These are phyloP conservation scores for Truncatella angustata DNA, from an alignment of 2,329 filamentous ascomycete genomes.

Conservation along the genomic window DNA sequence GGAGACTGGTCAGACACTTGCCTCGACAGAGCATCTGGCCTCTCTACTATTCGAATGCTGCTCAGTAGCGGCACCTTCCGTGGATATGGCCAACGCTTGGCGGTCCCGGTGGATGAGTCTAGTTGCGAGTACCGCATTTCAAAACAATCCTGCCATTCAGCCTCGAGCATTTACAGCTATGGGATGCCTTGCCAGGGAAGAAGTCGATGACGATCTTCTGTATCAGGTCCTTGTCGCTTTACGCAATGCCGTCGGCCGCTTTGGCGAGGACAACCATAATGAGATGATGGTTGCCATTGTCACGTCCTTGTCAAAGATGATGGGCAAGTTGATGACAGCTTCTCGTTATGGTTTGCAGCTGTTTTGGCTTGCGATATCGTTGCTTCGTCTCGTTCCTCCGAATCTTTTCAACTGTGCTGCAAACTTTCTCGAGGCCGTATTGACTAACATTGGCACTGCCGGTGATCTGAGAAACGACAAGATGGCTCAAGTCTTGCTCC, in stretches of 20 bases:
- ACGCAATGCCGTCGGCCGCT: slow-evolving; percentile 62
- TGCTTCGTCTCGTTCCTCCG: slow-evolving; percentile 62
- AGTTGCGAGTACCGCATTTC: slow-evolving; percentile 70
- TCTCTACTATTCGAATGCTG: slow-evolving; percentile 63
- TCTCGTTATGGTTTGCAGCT: slow-evolving; percentile 68
- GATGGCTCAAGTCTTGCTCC: slow-evolving; percentile 59
- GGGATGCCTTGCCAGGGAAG: slow-evolving; percentile 68
- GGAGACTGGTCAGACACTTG: slow-evolving; percentile 49
- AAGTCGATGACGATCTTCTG: slow-evolving; percentile 69
- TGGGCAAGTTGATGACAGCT: slow-evolving; percentile 63
- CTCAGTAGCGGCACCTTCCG: slow-evolving; percentile 59
- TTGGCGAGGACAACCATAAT: slow-evolving; percentile 61
- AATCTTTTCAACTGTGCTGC: slow-evolving; percentile 65
- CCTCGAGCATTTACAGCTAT: slow-evolving; percentile 69
- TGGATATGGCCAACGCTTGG: slow-evolving; percentile 67
- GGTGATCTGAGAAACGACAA: slow-evolving; percentile 58
- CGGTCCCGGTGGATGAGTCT: slow-evolving; percentile 72
- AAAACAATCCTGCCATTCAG: slow-evolving; percentile 70
- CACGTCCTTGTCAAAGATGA: slow-evolving; percentile 68
- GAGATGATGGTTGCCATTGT: slow-evolving; percentile 70
- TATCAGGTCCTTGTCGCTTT: slow-evolving; percentile 70
- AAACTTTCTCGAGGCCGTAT: slow-evolving; percentile 61
- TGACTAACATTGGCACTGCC: slow-evolving; percentile 62
- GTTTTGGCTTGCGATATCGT: slow-evolving; percentile 68
- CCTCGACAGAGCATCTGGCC: slow-evolving; percentile 60